Evolutionary conservation across 345 rosid genomes (phyloP).

Genomic region (Acer yangbiense): DNA sequence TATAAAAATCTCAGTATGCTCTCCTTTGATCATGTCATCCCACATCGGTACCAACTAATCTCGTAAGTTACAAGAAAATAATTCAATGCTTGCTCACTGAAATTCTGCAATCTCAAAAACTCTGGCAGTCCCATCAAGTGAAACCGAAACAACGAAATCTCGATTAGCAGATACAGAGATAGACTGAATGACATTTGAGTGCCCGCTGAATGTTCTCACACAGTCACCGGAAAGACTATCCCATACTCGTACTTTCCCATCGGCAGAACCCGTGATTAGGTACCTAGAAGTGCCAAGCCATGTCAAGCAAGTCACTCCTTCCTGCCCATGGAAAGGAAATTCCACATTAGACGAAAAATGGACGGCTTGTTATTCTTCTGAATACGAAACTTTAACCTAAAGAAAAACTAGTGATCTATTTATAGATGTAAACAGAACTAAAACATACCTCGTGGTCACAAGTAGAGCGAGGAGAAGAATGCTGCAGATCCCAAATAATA

Average conservation of each 20-base stretch:
- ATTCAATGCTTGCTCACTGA: slow-evolving; percentile 15
- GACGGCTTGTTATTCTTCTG: background rate
- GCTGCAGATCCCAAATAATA: slow-evolving; percentile 80
- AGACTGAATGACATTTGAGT: slow-evolving; percentile 56
- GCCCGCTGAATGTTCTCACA: slow-evolving; percentile 66
- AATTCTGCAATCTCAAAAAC: slow-evolving; percentile 71
- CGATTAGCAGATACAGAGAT: slow-evolving; percentile 48
- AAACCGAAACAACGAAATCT: slow-evolving; percentile 66
- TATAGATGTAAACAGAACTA: background rate
- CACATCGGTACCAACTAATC: background rate
- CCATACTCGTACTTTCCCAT: slow-evolving; percentile 79
- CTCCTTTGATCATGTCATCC: background rate
- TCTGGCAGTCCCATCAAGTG: slow-evolving; percentile 75
- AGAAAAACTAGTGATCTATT: background rate
- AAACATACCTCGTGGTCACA: slow-evolving; percentile 71
- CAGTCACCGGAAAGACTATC: slow-evolving; percentile 81
- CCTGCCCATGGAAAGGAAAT: slow-evolving; percentile 42
- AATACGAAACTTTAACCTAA: background rate
- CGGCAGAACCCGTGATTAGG: slow-evolving; percentile 73
- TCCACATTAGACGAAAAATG: background rate
- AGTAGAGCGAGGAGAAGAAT: slow-evolving; percentile 65
- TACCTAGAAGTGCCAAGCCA: slow-evolving; percentile 78
- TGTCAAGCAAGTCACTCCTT: slow-evolving; percentile 69
- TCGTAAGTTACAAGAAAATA: background rate
- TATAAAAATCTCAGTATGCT: background rate